Base-by-base conservation (phyloP, 805 yeast species). In the Saturnispora mendoncae region DNA sequence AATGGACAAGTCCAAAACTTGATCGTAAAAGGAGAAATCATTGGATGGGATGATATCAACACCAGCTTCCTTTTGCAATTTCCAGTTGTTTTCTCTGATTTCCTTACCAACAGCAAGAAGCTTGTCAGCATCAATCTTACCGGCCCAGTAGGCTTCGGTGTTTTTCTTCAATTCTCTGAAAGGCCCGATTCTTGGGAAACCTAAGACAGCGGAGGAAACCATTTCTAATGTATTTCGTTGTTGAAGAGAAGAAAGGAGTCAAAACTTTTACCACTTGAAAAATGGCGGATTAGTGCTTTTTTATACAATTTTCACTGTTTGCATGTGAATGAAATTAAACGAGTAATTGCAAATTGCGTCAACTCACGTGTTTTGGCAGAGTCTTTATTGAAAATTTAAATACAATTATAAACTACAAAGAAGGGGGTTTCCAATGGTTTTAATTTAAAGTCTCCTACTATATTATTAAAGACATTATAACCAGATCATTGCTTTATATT, bases 111-210 rank as follows among this genome's bases (percentile, higher is more conserved):
- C 88, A 60, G 84, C 76, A 67, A 85, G 69, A 55, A 92, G 79
- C 61, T 86, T 94, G 48, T 84, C 97, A 52, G 76, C 84, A 50
- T 82, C 59, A 59, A 80, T 80, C 74, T 88, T 90, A 66, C 97
- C 97, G 56, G 77, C 67, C 98, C 98, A 92, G 90, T 92, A 92
- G 66, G 95, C 84, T 75, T 92, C 98, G 57, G 98, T 92, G 69
- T 86, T 85, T 73, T 92, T 92, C 76, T 92, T 92, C 69, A 92
- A 81, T 76, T 92, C 98, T 80, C 98, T 92, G 76, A 87, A 87
- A 60, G 96, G 92, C 63, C 98, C 98, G 64, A 90, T 92, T 77
- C 98, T 92, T 73, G 98, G 98, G 92, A 92, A 92, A 69, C 98
- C 98, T 72, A 92, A 79, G 59, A 92, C 94, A 64, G 96, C 79